Evolutionary conservation across 2,329 filamentous ascomycete species (phyloP).

Genomic region (Paraphaeosphaeria sporulosa): DNA sequence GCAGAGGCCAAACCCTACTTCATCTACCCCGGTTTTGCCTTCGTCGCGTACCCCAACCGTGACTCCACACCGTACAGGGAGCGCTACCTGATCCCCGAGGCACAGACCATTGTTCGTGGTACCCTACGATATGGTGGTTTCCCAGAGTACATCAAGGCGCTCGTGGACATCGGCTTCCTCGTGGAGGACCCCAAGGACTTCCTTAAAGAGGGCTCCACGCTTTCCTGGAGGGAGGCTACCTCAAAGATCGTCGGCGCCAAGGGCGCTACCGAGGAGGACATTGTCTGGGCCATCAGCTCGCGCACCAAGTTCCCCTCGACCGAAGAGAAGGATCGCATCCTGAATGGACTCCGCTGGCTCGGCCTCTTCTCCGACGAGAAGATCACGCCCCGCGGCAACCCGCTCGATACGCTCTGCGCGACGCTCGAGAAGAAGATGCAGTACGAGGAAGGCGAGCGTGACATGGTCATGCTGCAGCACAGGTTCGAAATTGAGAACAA

Average conservation of each 20-base stretch:
- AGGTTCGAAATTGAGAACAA: constrained; percentile 85
- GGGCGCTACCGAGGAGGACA: constrained; percentile 71
- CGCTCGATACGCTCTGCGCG: constrained; percentile 89
- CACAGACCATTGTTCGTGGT: constrained; percentile 82
- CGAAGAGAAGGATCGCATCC: constrained; percentile 73
- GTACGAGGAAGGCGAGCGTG: constrained; percentile 82
- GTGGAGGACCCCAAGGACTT: constrained; percentile 71
- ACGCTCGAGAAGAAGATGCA: constrained; percentile 92
- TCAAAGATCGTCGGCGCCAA: constrained; percentile 75
- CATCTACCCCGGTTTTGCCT: constrained; percentile 87
- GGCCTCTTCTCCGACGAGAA: constrained; percentile 71
- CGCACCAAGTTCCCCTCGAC: constrained; percentile 76
- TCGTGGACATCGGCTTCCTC: constrained; percentile 91
- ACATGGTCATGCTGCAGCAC: constrained; percentile 81
- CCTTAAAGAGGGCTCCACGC: constrained; percentile 66
- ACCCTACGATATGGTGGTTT: constrained; percentile 89
- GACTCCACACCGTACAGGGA: constrained; percentile 88
- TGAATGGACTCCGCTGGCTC: constrained; percentile 77
- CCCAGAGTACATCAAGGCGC: constrained; percentile 85
- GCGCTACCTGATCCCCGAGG: constrained; percentile 91
- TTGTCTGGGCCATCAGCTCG: constrained; percentile 74
- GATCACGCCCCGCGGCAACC: constrained; percentile 77
- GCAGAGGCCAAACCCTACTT: constrained; percentile 85
- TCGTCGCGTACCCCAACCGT: constrained; percentile 92
- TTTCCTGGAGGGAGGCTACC: constrained; percentile 86